Evolutionary conservation across 1,284 basidiomycete genomes (phyloP), one percentile per base, ranked within the genome.

Genomic region (Papiliotrema nemorosa): DNA sequence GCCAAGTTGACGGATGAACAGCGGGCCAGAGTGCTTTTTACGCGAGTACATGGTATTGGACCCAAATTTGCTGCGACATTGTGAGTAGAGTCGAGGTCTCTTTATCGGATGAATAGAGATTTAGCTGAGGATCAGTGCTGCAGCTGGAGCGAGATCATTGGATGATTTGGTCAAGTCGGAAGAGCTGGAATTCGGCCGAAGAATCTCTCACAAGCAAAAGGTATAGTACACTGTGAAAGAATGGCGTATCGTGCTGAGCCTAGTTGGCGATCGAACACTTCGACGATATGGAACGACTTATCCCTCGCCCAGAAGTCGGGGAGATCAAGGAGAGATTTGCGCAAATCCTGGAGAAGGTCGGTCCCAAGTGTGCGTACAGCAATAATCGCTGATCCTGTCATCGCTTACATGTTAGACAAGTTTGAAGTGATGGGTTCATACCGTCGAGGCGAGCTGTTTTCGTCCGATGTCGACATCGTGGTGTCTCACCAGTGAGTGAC

Each of bases 361-460:
- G 62, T 52, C 53, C 58, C n/a, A 53, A 46, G 6, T 39, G 62
- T 60, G 36, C 50, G 58, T 52, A 5, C 29, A 18, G 14, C 14
- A 10, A 34, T 25, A 27, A 18, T 35, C 14, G 25, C 24, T n/a
- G 38, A 40, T 13, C 20, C 20, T n/a, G n/a, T n/a, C n/a, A 25
- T 6, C 16, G 20, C n/a, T 10, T 36, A 24, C 24, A 12, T 7
- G 7, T n/a, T 29, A 69, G 66, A 65, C 41, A 34, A 51, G 2
- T 66, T 62, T 48, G 63, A 66, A 22, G 59, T 70, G 45, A 63
- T 68, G 63, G 67, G 66, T 10, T 64, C 59, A 9, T 67, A 59
- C 38, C 50, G 67, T n/a, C 55, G 67, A 18, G 67, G 67, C 13
- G 63, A 67, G 45, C 46, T 27, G 13, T 46, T 64, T 2, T 59